Evolutionary conservation across 2,329 filamentous ascomycete species (phyloP), one percentile per base, ranked within the genome.

Genomic region (Claviceps sorghi): DNA sequence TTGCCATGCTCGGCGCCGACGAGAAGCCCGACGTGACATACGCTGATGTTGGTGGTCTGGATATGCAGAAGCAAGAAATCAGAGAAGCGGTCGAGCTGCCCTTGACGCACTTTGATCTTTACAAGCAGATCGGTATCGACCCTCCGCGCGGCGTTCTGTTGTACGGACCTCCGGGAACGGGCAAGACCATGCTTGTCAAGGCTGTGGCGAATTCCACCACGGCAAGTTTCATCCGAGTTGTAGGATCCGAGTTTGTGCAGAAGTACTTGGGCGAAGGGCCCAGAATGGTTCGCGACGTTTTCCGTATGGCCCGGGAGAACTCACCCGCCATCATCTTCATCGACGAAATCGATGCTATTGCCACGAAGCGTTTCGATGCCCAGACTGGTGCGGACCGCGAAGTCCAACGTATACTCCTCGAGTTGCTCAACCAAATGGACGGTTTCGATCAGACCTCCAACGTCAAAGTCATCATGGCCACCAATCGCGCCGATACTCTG

Each of bases 1-100:
- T 98, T 67, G 93, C 93, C 58, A 98, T 98, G 93, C 80, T 98
- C 51, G 91, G 91, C 55, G 79, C 84, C 53, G 87, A 95, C 64
- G 93, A 98, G 79, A 98, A 97, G 78, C 93, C 93, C 36, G 93
- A 98, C 69, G 88, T 98, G 55, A 95, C 90, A 44, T 98, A 98
- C 64, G 91, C 90, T 56, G 93, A 98, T 69, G 93, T 98, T 56
- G 93, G 93, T 75, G 93, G 93, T 48, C 73, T 97, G 59, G 93
- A 98, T 64, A 98, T 98, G 93, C 93, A 98, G 73, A 98, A 98
- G 76, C 93, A 98, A 73, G 93, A 98, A 71, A 98, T 98, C 58
- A 81, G 93, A 59, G 93, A 98, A 72, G 93, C 93, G 11, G 93
- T 98, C 51, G 93, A 98, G 76, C 77, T 98, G 58, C 93, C 93